phyloP scores from a whole-genome alignment of 768 basidiomycete genomes.

The Boletus subparvulus region DNA sequence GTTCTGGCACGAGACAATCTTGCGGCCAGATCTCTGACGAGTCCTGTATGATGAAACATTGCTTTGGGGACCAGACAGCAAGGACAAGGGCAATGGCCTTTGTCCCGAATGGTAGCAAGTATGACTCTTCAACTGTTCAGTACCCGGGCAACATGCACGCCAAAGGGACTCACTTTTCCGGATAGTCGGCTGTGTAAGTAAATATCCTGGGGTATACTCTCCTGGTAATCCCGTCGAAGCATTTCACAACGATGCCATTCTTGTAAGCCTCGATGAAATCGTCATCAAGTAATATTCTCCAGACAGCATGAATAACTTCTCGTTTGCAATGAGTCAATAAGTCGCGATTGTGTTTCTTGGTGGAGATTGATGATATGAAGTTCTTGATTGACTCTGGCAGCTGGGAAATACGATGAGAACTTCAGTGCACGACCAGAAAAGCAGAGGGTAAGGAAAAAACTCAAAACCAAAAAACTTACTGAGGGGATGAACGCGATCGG shows the following conservation, averaged over 20 bases:
- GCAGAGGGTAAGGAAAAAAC: neutral
- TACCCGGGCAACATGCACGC: neutral
- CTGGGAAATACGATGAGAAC: neutral
- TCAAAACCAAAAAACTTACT: conserved; percentile 3
- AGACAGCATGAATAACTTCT: neutral
- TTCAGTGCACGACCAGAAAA: too few relatives aligned
- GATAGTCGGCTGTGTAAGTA: conserved; percentile 3
- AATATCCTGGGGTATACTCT: neutral
- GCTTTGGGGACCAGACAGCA: neutral
- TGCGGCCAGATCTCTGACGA: neutral
- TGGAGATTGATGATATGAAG: neutral
- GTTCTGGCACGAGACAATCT: neutral
- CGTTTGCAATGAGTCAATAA: conserved; percentile 1
- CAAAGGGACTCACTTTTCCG: neutral
- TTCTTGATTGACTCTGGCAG: neutral
- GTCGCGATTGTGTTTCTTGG: neutral
- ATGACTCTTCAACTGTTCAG: neutral
- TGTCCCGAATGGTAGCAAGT: neutral
- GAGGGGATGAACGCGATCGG: conserved; percentile 23
- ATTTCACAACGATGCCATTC: neutral
- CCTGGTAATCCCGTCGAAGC: neutral
- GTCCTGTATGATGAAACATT: neutral
- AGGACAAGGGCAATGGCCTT: neutral
- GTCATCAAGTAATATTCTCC: neutral
- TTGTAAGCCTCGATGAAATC: neutral